Evolutionary conservation across 23 red algal genomes (phyloP).

Genomic region (Gracilaria domingensis): DNA sequence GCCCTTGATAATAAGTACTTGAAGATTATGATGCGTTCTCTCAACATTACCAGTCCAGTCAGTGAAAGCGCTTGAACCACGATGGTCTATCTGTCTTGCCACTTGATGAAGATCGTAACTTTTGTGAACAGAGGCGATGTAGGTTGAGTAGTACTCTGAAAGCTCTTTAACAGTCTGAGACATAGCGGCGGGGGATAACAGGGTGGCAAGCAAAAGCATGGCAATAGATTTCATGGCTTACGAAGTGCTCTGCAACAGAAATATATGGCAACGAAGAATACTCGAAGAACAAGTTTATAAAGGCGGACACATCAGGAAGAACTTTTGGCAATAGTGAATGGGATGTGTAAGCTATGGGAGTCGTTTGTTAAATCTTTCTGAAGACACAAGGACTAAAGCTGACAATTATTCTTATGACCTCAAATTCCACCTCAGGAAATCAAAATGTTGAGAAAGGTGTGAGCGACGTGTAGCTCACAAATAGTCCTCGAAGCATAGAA

Average conservation of each 20-base stretch:
- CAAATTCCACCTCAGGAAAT: neutral
- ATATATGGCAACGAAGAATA: too few relatives aligned
- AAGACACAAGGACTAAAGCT: neutral
- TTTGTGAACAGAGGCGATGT: slow-evolving; percentile 15
- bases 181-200: neutral
- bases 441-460: too few relatives aligned
- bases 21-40: neutral
- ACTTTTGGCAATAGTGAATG: neutral
- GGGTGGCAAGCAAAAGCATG: neutral
- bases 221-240: neutral
- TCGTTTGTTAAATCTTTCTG: too few relatives aligned
- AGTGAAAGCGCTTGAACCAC: neutral
- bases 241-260: neutral
- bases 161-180: neutral
- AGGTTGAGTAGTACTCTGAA: neutral
- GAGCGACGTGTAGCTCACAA: too few relatives aligned
- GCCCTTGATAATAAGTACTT: slow-evolving; percentile 1
- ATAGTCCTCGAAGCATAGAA: too few relatives aligned
- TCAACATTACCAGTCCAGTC: slow-evolving; percentile 26
- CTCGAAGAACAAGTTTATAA: too few relatives aligned
- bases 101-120: neutral
- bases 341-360: too few relatives aligned
- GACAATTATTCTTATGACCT: neutral
- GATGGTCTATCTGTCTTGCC: neutral
- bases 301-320: too few relatives aligned